Base-by-base conservation (phyloP, 1,139 yeast genomes). In the Protomyces inouyei region DNA sequence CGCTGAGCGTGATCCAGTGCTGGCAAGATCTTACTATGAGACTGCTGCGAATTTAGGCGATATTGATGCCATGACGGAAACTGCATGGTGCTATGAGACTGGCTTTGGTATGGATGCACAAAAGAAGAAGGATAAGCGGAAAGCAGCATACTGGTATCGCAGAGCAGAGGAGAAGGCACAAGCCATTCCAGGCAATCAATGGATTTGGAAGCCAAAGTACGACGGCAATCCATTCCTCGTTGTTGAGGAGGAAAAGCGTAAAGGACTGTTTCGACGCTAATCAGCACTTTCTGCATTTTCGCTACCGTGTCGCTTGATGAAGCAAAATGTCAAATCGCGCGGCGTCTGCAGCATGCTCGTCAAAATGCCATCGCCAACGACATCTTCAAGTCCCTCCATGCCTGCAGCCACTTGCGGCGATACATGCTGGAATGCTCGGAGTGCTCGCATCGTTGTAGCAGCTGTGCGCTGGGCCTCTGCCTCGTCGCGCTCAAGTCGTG, bases 161-260 rank as follows among this genome's bases (percentile, higher is more conserved):
- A 75, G 84, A 52, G 86, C 89, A 35, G 91, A 85, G 64, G 76
- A 80, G 25, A 80, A 82, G 69, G 95, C 92, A 0, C 82, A 82
- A 23, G 82, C 80, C 69, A 76, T 85, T 67, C 83, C 86, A 43
- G 92, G 92, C 1, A 85, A 87, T 68, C 83, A 86, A 67, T 88
- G 95, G 95, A 86, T 87, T 55, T 85, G 87, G 76, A 87, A 86
- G 73, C 85, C 84, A 55, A 87, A 87, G 77, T 87, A 87, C 72
- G 51, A 46, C 37, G 54, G 54, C 46, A 51, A 59, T 35, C 63
- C 63, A 1, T 59, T 59, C 57, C 6, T 45, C 52, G 40, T 32
- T 40, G 53, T 21, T 25, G 53, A 16, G 25, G 48, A 43, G 23
- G 48, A 43, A 18, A 43, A 43, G 48, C 48, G 48, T 28, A 43